Conservation (phyloP, 148 eudicot species). For the Rhododendron simsii region DNA sequence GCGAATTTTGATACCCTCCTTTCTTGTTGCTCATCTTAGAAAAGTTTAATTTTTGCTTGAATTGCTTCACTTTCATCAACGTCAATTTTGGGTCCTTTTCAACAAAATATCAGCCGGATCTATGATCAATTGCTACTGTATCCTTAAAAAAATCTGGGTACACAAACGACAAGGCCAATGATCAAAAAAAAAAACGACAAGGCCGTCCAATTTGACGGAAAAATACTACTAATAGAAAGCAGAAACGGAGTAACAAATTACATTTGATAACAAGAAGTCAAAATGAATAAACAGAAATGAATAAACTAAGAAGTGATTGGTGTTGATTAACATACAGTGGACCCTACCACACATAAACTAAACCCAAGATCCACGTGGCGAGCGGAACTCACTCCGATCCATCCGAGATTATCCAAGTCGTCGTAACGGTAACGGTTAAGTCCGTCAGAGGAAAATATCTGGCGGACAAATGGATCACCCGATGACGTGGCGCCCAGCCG, state of each 20-base stretch:
- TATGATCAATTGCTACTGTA: background rate
- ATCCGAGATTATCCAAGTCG: background rate
- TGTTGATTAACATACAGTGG: background rate
- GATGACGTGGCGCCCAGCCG: slow-evolving; percentile 21
- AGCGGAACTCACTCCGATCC: background rate
- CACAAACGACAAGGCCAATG: too few relatives aligned
- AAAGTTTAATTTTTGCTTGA: background rate
- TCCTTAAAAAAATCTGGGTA: background rate
- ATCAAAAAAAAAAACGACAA: too few relatives aligned
- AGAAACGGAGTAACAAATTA: background rate
- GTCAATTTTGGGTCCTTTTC: background rate
- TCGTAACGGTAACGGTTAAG: background rate
- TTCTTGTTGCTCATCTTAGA: background rate
- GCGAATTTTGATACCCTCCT: background rate
- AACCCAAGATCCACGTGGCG: background rate
- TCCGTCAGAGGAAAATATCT: slow-evolving; percentile 21
- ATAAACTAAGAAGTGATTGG: background rate
- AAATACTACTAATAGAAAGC: background rate
- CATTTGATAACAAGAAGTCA: background rate
- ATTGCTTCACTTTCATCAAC: background rate
- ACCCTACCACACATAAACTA: background rate
- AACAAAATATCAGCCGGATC: background rate
- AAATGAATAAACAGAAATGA: background rate
- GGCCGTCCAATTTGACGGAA: background rate
- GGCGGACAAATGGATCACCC: slow-evolving; percentile 11